Percentiles rank a stretch among this genome's conserved stretches.
phyloP scores from a whole-genome alignment of 2,329 filamentous ascomycete genomes.

The Phyllosticta citriasiana region DNA sequence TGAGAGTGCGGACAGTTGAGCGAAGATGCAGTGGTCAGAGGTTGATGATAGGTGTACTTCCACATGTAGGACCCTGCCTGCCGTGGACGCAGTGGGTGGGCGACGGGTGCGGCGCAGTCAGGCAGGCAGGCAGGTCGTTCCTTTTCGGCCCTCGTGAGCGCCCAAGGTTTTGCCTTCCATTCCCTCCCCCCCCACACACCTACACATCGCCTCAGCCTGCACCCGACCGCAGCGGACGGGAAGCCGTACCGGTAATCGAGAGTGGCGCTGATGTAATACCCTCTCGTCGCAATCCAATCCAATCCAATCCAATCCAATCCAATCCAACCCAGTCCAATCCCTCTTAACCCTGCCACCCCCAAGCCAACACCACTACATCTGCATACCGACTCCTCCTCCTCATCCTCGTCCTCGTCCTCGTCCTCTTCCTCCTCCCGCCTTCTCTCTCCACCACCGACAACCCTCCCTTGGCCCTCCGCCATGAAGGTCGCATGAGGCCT shows the following conservation, averaged over 20 bases:
- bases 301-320: too few species aligned
- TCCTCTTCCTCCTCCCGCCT: background rate
- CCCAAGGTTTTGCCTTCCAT: background rate
- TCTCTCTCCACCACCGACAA: background rate
- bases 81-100: background rate
- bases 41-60: background rate
- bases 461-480: background rate
- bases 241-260: background rate
- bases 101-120: background rate
- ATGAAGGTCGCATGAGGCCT: slow-evolving; percentile 8
- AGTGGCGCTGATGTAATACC: background rate
- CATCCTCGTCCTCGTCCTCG: background rate
- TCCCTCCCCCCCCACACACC: background rate
- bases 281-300: background rate
- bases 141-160: background rate
- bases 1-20: background rate
- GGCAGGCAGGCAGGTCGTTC: background rate
- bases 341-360: background rate
- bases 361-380: background rate
- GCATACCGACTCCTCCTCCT: background rate
- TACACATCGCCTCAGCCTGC: too few species aligned
- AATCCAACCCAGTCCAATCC: too few species aligned
- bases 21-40: background rate
- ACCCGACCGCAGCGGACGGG: too few species aligned
- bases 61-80: too few species aligned